Conservation (phyloP, 139 green algal genomes). For the Zygnema circumcarinatum region DNA sequence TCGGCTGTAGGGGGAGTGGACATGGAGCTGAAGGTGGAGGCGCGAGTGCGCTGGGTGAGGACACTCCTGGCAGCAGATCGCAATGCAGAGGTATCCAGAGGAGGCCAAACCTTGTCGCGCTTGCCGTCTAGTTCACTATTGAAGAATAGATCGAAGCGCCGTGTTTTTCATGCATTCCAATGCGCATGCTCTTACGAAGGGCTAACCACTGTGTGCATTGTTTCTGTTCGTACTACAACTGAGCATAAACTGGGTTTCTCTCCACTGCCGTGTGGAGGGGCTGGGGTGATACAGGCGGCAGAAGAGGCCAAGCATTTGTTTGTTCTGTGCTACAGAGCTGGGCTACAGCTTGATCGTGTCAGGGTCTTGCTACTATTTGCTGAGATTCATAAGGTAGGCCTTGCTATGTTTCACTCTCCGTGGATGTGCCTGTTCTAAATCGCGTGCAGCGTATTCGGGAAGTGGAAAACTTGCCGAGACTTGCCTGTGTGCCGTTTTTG, state of each 20-base stretch:
- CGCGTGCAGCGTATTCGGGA: too few relatives aligned
- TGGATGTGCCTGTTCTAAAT: too few relatives aligned
- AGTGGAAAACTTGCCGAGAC: too few relatives aligned
- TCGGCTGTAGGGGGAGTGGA: slow-evolving; percentile 13
- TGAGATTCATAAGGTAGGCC: slow-evolving; percentile 19
- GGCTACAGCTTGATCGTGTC: slow-evolving; percentile 15
- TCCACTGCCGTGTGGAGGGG: too few relatives aligned
- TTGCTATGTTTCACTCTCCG: too few relatives aligned
- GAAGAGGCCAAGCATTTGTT: slow-evolving; percentile 31
- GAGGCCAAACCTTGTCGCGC: not conserved
- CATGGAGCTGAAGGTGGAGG: slow-evolving; percentile 23
- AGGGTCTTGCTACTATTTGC: slow-evolving; percentile 21
- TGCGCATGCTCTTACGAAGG: too few relatives aligned
- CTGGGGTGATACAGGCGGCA: slow-evolving; percentile 10
- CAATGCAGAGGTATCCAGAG: not conserved
- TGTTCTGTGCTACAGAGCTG: slow-evolving; percentile 3
- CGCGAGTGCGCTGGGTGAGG: not conserved
- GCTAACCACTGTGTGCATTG: too few relatives aligned
- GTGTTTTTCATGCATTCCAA: too few relatives aligned
- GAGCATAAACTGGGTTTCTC: too few relatives aligned
- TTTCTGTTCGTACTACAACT: too few relatives aligned
- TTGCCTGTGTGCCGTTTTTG: too few relatives aligned
- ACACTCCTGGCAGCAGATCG: slow-evolving; percentile 18
- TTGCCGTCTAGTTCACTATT: slow-evolving; percentile 11
- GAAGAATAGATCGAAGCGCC: not conserved